Conservation (phyloP, 345 rosid species). For the Schrenkiella parvula region DNA sequence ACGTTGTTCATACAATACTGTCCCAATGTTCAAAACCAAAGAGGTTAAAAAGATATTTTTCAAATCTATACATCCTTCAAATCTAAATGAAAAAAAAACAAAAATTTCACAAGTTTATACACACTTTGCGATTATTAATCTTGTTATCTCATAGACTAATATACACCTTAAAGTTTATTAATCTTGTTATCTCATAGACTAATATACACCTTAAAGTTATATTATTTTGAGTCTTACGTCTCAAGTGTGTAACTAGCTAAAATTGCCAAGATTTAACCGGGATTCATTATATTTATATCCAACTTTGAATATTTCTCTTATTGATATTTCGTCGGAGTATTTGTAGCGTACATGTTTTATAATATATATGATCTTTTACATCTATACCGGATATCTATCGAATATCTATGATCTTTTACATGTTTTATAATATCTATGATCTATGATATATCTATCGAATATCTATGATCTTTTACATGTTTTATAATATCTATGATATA, state of each 20-base stretch:
- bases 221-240: not conserved
- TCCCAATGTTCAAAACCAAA: conserved; percentile 22
- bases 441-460: too few species aligned
- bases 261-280: not conserved
- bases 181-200: not conserved
- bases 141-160: not conserved
- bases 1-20: conserved; percentile 21
- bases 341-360: too few species aligned
- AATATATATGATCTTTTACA: too few species aligned
- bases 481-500: too few species aligned
- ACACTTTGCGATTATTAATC: not conserved
- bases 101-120: not conserved
- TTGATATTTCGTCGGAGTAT: not conserved
- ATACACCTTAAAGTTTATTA: not conserved
- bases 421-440: too few species aligned
- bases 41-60: not conserved
- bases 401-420: too few species aligned
- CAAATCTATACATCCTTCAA: too few species aligned
- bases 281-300: not conserved
- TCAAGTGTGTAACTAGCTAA: not conserved
- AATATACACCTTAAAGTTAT: not conserved
- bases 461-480: too few species aligned
- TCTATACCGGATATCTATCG: too few species aligned
- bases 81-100: too few species aligned
- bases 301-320: not conserved